phyloP scores from a whole-genome alignment of 2,329 filamentous ascomycete genomes.

The Cladosporium sp. region DNA sequence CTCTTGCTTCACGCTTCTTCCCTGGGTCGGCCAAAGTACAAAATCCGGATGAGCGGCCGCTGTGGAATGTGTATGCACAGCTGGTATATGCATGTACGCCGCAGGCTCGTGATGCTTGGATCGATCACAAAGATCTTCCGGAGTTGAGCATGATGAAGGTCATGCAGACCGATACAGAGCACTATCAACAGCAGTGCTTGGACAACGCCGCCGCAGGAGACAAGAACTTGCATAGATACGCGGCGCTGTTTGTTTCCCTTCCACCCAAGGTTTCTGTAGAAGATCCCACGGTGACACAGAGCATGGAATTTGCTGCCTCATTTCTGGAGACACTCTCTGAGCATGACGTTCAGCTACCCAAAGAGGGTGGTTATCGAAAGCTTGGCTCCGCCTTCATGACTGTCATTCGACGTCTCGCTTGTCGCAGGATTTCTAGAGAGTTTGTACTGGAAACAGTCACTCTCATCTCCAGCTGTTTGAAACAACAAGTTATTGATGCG shows the following conservation, averaged over 20 bases:
- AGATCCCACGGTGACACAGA: not conserved
- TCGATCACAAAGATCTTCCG: not conserved
- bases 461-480: not conserved
- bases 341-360: not conserved
- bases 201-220: not conserved
- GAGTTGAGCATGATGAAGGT: not conserved
- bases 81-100: slow-evolving; percentile 20
- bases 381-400: not conserved
- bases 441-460: not conserved
- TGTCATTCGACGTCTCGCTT: not conserved
- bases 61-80: slow-evolving; percentile 11
- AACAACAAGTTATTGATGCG: not conserved
- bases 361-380: not conserved
- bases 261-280: not conserved
- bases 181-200: slow-evolving; percentile 11
- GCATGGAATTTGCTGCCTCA: slow-evolving; percentile 8
- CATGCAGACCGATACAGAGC: slow-evolving; percentile 4
- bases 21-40: slow-evolving; percentile 7
- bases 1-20: slow-evolving; percentile 14
- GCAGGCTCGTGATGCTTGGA: slow-evolving; percentile 8
- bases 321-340: slow-evolving; percentile 3
- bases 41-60: slow-evolving; percentile 17
- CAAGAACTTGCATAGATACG: not conserved
- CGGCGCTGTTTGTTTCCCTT: not conserved
- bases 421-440: not conserved